These are phyloP conservation scores for Fonsecaea pedrosoi DNA, from an alignment of 2,329 filamentous ascomycete species.

Conservation along the genomic window DNA sequence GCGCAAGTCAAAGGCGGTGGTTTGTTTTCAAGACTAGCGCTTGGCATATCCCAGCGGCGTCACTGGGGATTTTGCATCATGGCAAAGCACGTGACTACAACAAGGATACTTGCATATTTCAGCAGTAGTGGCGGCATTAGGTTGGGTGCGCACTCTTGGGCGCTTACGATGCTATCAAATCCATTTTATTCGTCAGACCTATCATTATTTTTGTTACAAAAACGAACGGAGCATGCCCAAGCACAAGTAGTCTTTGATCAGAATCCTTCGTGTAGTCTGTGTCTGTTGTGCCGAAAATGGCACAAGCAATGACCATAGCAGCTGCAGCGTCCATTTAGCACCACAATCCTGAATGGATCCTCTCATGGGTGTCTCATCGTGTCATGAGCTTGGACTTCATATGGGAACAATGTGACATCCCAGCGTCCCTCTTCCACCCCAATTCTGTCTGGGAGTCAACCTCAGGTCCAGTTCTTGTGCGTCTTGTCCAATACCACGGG, in stretches of 20 bases:
- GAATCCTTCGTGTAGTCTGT: background rate
- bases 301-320: background rate
- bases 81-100: background rate
- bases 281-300: background rate
- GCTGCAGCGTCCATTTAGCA: background rate
- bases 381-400: conserved; percentile 52
- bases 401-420: conserved; percentile 89
- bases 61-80: conserved; percentile 14
- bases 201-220: background rate
- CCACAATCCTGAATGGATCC: background rate
- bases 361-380: background rate
- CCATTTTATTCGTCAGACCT: background rate
- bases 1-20: conserved; percentile 28
- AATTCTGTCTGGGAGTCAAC: conserved; percentile 77
- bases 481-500: conserved; percentile 28
- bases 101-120: background rate
- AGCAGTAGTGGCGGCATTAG: background rate
- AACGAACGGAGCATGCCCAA: background rate
- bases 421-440: conserved; percentile 88
- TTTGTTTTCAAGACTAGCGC: conserved; percentile 23
- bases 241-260: background rate
- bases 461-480: conserved; percentile 68
- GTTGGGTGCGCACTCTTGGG: no score
- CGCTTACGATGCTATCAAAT: background rate
- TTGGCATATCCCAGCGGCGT: conserved; percentile 14